Evolutionary conservation across 441 rosid species (phyloP), one percentile per base, ranked within the genome.

Genomic region (Corymbia citriodora): DNA sequence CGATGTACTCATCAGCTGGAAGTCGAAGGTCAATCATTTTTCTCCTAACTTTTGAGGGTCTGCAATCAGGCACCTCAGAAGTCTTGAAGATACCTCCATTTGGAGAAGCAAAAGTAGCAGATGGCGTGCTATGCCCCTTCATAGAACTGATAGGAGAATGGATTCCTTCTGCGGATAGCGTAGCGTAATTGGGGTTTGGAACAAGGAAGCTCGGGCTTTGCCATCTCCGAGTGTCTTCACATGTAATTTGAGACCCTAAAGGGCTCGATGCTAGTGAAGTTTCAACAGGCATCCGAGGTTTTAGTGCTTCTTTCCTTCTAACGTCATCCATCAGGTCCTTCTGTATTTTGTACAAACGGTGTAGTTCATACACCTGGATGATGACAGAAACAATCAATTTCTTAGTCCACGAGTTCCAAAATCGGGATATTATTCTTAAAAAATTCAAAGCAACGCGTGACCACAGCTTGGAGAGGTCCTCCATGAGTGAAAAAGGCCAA

Each of bases 261-360:
- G 95, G 94, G 93, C 93, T 95, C 82, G 97, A 95, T 52, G 98
- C 93, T 57, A 93, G 93, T 48, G 97, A 96, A 29, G 96, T 92
- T 92, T 95, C 98, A 68, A 90, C 87, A 55, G 93, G 93, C 83
- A 89, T 91, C 89, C 55, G 90, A 92, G 90, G 92, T 92, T 91
- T 94, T 88, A 89, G 94, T 29, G 89, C 83, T 88, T 95, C 97
- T 89, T 94, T 96, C 91, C 93, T 96, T 89, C 92, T 96, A 19
- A 93, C 89, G 90, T 95, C 96, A 90, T 95, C 95, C 93, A 97
- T 95, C 93, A 98, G 92, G 91, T 95, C 96, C 93, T 93, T 96
- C 92, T 98, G 99, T 90, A 90, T 92, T 91, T 93, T 92, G 92
- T 98, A 98, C 90, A 97, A 90, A 81, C 99, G 99, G 91, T 97